Evolutionary conservation across 2,329 filamentous ascomycete species (phyloP), one percentile per base, ranked within the genome.

Genomic region (Aspergillus ruber): DNA sequence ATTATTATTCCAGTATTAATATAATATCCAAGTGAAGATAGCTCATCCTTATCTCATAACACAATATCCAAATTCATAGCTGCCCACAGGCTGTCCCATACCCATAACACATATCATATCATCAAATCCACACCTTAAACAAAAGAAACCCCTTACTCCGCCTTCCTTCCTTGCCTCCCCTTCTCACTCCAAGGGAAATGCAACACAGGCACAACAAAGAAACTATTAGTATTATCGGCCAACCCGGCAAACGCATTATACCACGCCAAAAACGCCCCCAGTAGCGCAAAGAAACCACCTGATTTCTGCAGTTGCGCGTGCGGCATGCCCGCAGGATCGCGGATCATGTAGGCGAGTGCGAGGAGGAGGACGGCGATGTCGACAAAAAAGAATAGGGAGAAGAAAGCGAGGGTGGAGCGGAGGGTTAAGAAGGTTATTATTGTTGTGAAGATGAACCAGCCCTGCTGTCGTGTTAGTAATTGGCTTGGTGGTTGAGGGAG

Each of bases 391-490:
- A 89, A 89, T 27, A 89, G 78, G 12, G 74, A 60, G 72, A 83
- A 86, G 75, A 89, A 88, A 56, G 84, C 83, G 57, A 88, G 72
- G 36, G 84, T 87, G 4, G 85, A 88, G 51, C 80, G 79, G 43
- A 89, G 72, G 1, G 86, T 89, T 73, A 81, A 83, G 41, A 88
- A 56, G 21, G 87, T 73, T 50, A 88, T 69, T 42, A 89, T 65
- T 40, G 80, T 82, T 33, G 85, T 89, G 73, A 89, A 89, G 69
- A 89, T 86, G 71, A 85, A 87, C 86, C 85, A 89, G 64, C 83
- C 74, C 67, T 70, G 50, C 32, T 3, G 39, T 1, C 13, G 7
- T n/a, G 15, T 38, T 38, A 15, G 3, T 38, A 38, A 38, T 15
- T 6, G 21, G 21, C 4, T 21, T 21, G 5, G 13, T 38, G 35